Percentiles rank a stretch among this genome's conserved stretches.
phyloP scores from a whole-genome alignment of 139 green algal genomes.

The Chlorella sp. region DNA sequence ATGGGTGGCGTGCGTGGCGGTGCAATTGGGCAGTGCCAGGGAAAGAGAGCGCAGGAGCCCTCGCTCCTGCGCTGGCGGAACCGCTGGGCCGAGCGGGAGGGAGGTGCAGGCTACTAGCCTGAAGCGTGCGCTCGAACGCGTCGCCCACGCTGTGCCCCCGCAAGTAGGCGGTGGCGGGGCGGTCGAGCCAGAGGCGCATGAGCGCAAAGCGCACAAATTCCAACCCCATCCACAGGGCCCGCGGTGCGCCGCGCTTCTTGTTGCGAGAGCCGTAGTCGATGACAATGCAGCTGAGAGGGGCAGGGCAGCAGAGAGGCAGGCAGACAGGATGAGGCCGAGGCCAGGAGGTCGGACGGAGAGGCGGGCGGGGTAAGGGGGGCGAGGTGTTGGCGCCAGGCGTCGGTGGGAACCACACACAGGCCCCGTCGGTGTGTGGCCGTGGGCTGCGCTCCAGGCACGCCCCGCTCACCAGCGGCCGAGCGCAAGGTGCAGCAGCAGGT shows the following conservation, averaged over 20 bases:
- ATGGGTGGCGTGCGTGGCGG: too few relatives aligned
- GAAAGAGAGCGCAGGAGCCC: too few relatives aligned
- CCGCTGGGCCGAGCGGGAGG: too few relatives aligned
- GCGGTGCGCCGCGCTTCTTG: conserved; percentile 52
- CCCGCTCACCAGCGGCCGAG: conserved; percentile 58
- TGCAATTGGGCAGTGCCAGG: too few relatives aligned
- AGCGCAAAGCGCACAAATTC: conserved; percentile 53
- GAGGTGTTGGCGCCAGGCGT: neutral
- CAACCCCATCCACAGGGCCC: conserved; percentile 63
- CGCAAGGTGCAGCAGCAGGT: conserved; percentile 60
- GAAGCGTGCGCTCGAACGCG: conserved; percentile 49
- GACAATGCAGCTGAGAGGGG: conserved; percentile 53
- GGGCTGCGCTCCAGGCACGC: neutral
- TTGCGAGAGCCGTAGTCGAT: conserved; percentile 62
- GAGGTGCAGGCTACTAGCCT: too few relatives aligned
- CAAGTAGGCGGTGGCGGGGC: conserved; percentile 31
- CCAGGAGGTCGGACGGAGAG: neutral
- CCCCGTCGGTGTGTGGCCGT: neutral
- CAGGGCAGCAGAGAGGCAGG: neutral
- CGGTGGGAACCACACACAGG: neutral
- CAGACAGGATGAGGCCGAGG: neutral
- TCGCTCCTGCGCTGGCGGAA: too few relatives aligned
- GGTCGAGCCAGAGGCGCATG: conserved; percentile 18
- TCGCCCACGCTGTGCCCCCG: conserved; percentile 44
- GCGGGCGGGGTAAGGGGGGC: neutral